Base-by-base conservation (phyloP, 140 eudicot species). In the Artemisia princeps region DNA sequence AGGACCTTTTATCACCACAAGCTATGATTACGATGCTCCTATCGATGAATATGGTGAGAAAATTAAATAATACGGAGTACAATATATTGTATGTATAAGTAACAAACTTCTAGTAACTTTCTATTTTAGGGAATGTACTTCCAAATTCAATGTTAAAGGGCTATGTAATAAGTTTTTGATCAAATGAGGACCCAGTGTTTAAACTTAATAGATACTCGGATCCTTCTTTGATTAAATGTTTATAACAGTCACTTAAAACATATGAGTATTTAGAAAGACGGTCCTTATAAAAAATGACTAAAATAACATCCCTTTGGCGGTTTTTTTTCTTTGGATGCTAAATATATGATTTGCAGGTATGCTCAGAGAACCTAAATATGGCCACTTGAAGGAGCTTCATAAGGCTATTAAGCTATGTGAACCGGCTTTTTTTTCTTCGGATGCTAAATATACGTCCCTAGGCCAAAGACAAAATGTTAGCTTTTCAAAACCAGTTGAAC, bases 1-100 rank as follows among this genome's bases (percentile, higher is more conserved):
- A 52, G 97, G 97, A 50, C 96, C 96, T 57, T 91, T 91, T 67
- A 79, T 87, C 52, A 85, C 97, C 40, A 91, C 97, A 3, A 91
- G 96, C 76, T 91, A 91, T 45, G 97, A 91, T 72, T 91, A 91
- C 65, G 96, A 91, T 80, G 96, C 97, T 69, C 97, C 97, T 9
- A 83, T 91, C 42, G 97, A 91, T 69, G 97, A 91, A 80, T 91
- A 91, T 71, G 97, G 96, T 91, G 72, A 79, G 77, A 78, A 60
- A 22, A 30, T 5, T 53, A 30, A 30, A 10, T 19, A 3, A 6
- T 8, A 53, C 6, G 20, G 19, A 37, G 9, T 6, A 37, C 44
- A 37, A 37, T 30, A 17, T 17, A 17, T 17, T 17, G 10, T 11
- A 49, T 10, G 10, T 55, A 20, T 19, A 37, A 69, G 1, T 19